phyloP scores from a whole-genome alignment of 2,329 filamentous ascomycete genomes.

The Colletotrichum godetiae region DNA sequence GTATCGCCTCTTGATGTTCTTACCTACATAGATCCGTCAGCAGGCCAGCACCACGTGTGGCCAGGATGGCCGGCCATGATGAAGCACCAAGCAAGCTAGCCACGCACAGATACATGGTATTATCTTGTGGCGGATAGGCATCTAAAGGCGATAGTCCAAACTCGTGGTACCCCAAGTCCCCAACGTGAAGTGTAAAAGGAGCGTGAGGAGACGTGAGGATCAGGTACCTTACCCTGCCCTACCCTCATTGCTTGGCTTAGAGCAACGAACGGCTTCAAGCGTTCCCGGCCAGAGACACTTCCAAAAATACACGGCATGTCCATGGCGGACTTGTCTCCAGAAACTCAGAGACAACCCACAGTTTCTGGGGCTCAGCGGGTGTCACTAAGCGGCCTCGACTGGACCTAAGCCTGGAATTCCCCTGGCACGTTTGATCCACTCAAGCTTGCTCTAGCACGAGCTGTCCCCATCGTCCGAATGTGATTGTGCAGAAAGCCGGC shows the following conservation, averaged over 20 bases:
- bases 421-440: conserved; percentile 11
- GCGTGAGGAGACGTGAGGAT: too few relatives aligned
- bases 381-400: conserved; percentile 17
- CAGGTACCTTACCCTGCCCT: neutral
- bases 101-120: neutral
- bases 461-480: conserved; percentile 15
- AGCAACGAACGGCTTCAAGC: conserved; percentile 15
- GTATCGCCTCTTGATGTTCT: too few relatives aligned
- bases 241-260: conserved; percentile 5
- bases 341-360: conserved; percentile 1
- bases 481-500: neutral
- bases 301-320: conserved; percentile 15
- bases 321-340: neutral
- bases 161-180: neutral
- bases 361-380: conserved; percentile 16
- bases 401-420: neutral
- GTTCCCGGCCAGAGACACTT: conserved; percentile 9
- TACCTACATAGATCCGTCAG: neutral
- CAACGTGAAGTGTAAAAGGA: neutral
- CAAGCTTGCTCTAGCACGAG: conserved; percentile 11
- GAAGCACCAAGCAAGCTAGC: neutral
- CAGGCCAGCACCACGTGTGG: neutral
- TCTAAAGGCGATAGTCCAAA: neutral
- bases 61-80: neutral
- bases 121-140: neutral